Percentiles rank a stretch among this genome's conserved stretches.
phyloP scores from a whole-genome alignment of 2,329 filamentous ascomycete genomes.

The Cordyceps fumosorosea region DNA sequence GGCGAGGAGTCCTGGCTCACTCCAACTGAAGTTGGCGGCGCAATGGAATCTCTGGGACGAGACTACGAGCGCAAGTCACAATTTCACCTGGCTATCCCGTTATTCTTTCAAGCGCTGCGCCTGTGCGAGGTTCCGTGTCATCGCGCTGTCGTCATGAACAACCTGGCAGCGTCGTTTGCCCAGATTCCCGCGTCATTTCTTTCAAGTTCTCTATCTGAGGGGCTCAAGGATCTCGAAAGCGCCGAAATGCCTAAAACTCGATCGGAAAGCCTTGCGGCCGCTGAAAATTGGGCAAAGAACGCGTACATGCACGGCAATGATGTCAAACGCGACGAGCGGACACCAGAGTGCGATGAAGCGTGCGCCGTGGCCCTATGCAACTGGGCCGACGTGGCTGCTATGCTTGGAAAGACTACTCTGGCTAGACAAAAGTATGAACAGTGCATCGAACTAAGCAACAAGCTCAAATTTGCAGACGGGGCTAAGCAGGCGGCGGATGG shows the following conservation, averaged over 20 bases:
- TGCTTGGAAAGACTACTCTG: conserved; percentile 58
- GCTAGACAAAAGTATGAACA: conserved; percentile 65
- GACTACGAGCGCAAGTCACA: conserved; percentile 68
- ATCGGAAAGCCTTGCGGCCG: conserved; percentile 59
- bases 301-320: conserved; percentile 60
- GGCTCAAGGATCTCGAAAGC: conserved; percentile 22
- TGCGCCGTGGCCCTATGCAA: conserved; percentile 84
- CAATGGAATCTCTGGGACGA: conserved; percentile 68
- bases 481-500: conserved; percentile 47
- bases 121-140: conserved; percentile 65
- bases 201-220: conserved; percentile 21
- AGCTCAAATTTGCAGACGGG: conserved; percentile 45
- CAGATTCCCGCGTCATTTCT: conserved; percentile 48
- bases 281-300: conserved; percentile 72
- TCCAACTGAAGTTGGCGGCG: conserved; percentile 64
- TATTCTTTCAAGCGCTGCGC: conserved; percentile 79
- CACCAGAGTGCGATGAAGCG: conserved; percentile 73
- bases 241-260: conserved; percentile 39
- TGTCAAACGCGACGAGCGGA: conserved; percentile 60
- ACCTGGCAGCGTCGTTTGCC: conserved; percentile 66
- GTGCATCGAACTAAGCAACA: conserved; percentile 54
- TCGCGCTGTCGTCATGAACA: conserved; percentile 80
- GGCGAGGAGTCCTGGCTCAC: conserved; percentile 67
- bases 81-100: conserved; percentile 74
- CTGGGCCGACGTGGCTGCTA: conserved; percentile 74